Conservation (phyloP, 2,329 filamentous ascomycete genomes). For the Beauveria sp. region DNA sequence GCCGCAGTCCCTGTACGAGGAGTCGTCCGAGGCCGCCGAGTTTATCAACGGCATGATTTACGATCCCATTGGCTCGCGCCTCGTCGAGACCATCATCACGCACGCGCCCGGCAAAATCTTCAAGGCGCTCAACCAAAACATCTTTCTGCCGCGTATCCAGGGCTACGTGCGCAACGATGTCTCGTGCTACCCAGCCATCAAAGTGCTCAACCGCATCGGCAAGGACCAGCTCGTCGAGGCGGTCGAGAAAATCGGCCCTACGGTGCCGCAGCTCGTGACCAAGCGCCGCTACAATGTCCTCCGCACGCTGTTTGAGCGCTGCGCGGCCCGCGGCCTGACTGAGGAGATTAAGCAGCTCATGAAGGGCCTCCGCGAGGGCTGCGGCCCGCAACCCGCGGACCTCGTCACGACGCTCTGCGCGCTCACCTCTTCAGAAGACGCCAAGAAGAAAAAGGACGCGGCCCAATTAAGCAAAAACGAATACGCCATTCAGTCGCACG, state of each 20-base stretch:
- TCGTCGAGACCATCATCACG: constrained; percentile 79
- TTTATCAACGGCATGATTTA: constrained; percentile 87
- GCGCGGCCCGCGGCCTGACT: constrained; percentile 56
- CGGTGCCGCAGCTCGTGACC: constrained; percentile 65
- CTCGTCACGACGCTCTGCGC: constrained; percentile 44
- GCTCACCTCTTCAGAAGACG: constrained; percentile 29
- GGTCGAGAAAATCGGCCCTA: constrained; percentile 62
- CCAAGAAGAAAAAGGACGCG: constrained; percentile 28
- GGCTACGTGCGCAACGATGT: constrained; percentile 83
- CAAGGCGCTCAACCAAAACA: constrained; percentile 74
- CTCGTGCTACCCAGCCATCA: constrained; percentile 79
- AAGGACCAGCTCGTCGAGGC: constrained; percentile 77
- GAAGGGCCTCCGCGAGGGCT: constrained; percentile 40
- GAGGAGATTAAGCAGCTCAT: constrained; percentile 42
- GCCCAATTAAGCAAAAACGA: constrained; percentile 47
- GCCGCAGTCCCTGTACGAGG: constrained; percentile 60
- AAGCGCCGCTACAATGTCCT: constrained; percentile 73
- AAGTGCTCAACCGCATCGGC: constrained; percentile 73
- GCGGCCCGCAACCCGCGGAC: constrained; percentile 38
- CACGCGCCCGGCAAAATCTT: constrained; percentile 81
- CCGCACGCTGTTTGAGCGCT: constrained; percentile 76
- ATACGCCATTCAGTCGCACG: constrained; percentile 54
- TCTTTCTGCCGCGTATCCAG: constrained; percentile 73
- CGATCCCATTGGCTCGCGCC: constrained; percentile 79
- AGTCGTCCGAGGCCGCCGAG: constrained; percentile 60